A percentile compares a stretch with the other conserved stretches of the same genome.
Conservation (phyloP, 2,329 filamentous ascomycete species). For the Lachnellula subtilissima region DNA sequence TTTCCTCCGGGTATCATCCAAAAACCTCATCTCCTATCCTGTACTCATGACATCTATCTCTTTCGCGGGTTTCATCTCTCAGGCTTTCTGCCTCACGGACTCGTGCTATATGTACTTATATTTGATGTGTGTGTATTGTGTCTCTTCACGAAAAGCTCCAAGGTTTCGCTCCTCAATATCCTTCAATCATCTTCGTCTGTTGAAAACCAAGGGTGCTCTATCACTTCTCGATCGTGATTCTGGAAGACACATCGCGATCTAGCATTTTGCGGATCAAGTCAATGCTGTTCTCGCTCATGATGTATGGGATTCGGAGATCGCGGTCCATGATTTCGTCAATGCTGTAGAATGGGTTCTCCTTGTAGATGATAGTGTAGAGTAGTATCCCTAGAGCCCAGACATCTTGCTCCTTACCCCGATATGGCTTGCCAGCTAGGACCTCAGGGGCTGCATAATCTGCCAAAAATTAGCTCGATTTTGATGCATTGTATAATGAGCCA, state of each 20-base stretch:
- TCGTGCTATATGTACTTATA: neutral
- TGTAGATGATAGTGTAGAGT: slow-evolving; percentile 98
- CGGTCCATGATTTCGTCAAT: slow-evolving; percentile 99
- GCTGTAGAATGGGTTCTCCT: slow-evolving; percentile 98
- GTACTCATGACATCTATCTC: neutral
- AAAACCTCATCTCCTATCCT: neutral
- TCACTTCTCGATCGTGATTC: slow-evolving; percentile 80
- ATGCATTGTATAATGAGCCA: slow-evolving; percentile 6
- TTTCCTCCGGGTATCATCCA: slow-evolving; percentile 1
- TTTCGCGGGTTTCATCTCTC: neutral
- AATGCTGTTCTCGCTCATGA: slow-evolving; percentile 86
- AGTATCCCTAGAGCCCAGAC: slow-evolving; percentile 97
- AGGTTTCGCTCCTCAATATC: slow-evolving; percentile 13
- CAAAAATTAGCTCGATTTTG: slow-evolving; percentile 9
- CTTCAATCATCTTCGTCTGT: slow-evolving; percentile 22
- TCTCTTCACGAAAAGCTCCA: neutral
- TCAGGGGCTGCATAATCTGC: slow-evolving; percentile 97
- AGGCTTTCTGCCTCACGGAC: neutral
- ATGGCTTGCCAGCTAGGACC: slow-evolving; percentile 85
- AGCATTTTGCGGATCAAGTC: slow-evolving; percentile 90
- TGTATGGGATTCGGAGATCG: slow-evolving; percentile 83
- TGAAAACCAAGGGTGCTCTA: slow-evolving; percentile 75
- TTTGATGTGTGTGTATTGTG: neutral
- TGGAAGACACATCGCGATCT: slow-evolving; percentile 76
- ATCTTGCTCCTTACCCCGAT: slow-evolving; percentile 94